Evolutionary conservation across 768 basidiomycete genomes (phyloP).

Genomic region (Mycena albidolilacea): DNA sequence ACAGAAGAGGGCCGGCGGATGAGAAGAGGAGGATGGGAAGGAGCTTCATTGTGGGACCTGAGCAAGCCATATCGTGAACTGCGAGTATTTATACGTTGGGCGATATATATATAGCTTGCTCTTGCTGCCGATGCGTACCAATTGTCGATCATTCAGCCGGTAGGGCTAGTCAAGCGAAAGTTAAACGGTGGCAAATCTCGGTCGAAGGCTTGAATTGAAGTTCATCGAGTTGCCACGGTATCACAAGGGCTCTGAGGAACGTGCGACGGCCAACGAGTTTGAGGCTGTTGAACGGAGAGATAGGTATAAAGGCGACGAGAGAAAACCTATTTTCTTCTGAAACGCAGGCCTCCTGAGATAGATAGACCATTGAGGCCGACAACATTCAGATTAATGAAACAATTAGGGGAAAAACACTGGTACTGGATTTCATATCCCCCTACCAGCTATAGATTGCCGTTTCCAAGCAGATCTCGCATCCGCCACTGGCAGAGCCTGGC

Average conservation of each 20-base stretch:
- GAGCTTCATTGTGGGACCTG: slow-evolving; percentile 20
- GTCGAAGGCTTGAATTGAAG: not conserved
- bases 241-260: slow-evolving; percentile 8
- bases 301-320: not conserved
- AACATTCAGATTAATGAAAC: too few species aligned
- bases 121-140: not conserved
- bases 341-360: too few species aligned
- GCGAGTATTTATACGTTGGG: slow-evolving; percentile 20
- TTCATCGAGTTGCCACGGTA: not conserved
- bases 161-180: slow-evolving; percentile 6
- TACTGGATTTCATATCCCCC: too few species aligned
- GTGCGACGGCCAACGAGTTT: not conserved
- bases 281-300: not conserved
- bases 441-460: too few species aligned
- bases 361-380: too few species aligned
- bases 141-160: slow-evolving; percentile 15
- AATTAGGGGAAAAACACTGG: too few species aligned
- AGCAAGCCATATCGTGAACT: not conserved
- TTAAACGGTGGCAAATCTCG: not conserved
- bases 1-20: not conserved
- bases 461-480: too few species aligned
- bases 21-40: not conserved
- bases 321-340: not conserved
- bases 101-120: slow-evolving; percentile 18
- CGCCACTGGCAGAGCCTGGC: too few species aligned